These are phyloP conservation scores for Prunella vulgaris DNA, from an alignment of 257 asterid species.

Conservation along the genomic window DNA sequence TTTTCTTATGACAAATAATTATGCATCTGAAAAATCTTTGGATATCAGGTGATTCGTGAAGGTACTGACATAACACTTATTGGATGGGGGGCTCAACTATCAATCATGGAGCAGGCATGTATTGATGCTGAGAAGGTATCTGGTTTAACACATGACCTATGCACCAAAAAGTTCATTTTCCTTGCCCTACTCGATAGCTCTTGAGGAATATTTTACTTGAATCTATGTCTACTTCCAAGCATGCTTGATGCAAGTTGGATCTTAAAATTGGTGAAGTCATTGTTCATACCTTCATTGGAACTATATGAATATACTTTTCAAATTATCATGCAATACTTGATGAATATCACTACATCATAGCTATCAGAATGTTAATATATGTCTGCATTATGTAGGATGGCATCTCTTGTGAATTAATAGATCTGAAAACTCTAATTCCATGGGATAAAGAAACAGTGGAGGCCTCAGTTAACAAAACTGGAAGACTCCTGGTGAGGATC, in stretches of 20 bases:
- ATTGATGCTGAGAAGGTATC: slow-evolving; percentile 83
- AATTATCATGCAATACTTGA: background rate
- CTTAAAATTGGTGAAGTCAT: background rate
- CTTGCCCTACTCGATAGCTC: background rate
- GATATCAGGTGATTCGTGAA: slow-evolving; percentile 78
- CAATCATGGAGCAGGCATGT: slow-evolving; percentile 83
- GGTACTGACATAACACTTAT: slow-evolving; percentile 92
- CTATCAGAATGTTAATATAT: background rate
- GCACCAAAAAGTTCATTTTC: background rate
- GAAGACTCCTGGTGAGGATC: slow-evolving; percentile 84
- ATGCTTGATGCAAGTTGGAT: background rate
- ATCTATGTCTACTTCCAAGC: slow-evolving; percentile 1
- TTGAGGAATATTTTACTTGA: background rate
- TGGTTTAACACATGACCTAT: background rate
- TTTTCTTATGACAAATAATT: background rate
- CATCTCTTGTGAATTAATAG: slow-evolving; percentile 93
- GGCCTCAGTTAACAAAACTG: slow-evolving; percentile 92
- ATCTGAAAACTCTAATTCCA: slow-evolving; percentile 85
- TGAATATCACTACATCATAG: background rate
- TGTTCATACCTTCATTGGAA: background rate
- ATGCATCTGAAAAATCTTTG: slow-evolving; percentile 6
- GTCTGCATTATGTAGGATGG: slow-evolving; percentile 54
- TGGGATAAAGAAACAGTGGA: slow-evolving; percentile 98
- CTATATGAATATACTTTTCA: background rate
- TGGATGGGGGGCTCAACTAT: slow-evolving; percentile 99